phyloP scores from a whole-genome alignment of 108 stramenopile species.

The Skeletonema tropicum region DNA sequence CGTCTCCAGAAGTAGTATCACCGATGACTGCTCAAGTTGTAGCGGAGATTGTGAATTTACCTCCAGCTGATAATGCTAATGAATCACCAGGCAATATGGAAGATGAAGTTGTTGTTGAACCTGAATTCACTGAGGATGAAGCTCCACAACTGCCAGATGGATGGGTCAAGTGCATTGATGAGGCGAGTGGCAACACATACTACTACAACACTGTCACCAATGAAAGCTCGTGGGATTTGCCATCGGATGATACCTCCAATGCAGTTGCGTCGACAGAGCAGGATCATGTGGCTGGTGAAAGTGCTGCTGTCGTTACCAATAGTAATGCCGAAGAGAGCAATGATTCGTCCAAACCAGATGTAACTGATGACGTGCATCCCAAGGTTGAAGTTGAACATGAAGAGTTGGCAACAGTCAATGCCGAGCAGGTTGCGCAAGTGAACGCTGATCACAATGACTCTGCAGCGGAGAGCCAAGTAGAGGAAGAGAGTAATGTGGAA shows the following conservation, averaged over 20 bases:
- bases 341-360: neutral
- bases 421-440: neutral
- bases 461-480: neutral
- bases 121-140: neutral
- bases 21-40: slow-evolving; percentile 50
- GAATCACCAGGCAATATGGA: neutral
- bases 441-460: neutral
- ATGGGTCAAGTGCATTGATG: neutral
- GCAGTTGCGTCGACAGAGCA: neutral
- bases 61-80: neutral
- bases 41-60: neutral
- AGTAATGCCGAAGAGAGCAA: neutral
- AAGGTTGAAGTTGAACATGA: neutral
- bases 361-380: neutral
- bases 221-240: slow-evolving; percentile 70
- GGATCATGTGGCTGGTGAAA: neutral
- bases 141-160: neutral
- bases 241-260: neutral
- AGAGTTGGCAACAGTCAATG: neutral
- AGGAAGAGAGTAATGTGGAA: neutral
- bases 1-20: slow-evolving; percentile 58
- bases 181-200: slow-evolving; percentile 29
- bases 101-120: neutral
- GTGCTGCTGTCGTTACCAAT: neutral
- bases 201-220: slow-evolving; percentile 64